Evolutionary conservation across 2,329 filamentous ascomycete genomes (phyloP).

Genomic region (Talaromyces sp.): DNA sequence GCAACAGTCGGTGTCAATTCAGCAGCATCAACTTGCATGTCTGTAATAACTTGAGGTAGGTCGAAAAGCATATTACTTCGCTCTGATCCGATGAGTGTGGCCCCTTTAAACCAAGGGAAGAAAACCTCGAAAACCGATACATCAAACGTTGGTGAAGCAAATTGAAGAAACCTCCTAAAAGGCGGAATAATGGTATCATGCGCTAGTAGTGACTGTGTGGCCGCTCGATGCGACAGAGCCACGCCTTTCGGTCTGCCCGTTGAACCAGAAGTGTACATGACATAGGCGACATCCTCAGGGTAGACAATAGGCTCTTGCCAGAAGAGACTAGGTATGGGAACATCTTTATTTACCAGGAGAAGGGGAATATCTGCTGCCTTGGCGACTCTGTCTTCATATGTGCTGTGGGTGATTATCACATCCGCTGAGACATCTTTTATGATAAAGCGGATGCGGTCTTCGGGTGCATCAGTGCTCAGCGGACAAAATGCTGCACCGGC

Average conservation of each 20-base stretch:
- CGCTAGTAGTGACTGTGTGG: conserved; percentile 75
- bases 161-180: conserved; percentile 82
- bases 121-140: conserved; percentile 95
- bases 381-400: conserved; percentile 24
- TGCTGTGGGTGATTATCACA: conserved; percentile 61
- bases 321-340: conserved; percentile 9
- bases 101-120: conserved; percentile 73
- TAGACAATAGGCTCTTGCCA: conserved; percentile 24
- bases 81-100: conserved; percentile 69
- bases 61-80: conserved; percentile 70
- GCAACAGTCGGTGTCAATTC: conserved; percentile 88
- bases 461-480: conserved; percentile 71
- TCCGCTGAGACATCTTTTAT: conserved; percentile 69
- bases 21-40: conserved; percentile 71
- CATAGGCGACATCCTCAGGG: conserved; percentile 62
- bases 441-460: conserved; percentile 76
- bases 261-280: conserved; percentile 91
- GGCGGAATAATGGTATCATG: conserved; percentile 73
- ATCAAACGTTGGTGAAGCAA: conserved; percentile 89
- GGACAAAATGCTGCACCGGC: conserved; percentile 84
- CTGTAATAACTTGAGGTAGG: conserved; percentile 63
- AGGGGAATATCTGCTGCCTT: conserved; percentile 23
- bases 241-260: conserved; percentile 89
- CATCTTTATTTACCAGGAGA: conserved; percentile 25
- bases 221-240: conserved; percentile 73